Conservation (phyloP, 2,329 filamentous ascomycete genomes). For the Aschersonia sp. region DNA sequence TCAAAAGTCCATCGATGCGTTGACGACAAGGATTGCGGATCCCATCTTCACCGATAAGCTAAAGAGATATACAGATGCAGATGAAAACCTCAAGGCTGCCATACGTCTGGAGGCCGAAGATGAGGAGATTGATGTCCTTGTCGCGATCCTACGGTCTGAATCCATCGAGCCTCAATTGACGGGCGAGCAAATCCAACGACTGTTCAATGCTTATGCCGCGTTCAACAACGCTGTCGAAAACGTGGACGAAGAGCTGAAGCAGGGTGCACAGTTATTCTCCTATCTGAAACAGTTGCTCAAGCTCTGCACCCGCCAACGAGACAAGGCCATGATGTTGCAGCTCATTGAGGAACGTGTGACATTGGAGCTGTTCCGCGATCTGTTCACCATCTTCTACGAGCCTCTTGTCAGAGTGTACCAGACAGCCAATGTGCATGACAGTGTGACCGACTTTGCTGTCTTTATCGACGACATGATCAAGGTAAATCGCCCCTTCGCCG, state of each 20-base stretch:
- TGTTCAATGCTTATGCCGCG: slow-evolving; percentile 90
- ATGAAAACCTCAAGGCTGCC: slow-evolving; percentile 57
- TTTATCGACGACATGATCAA: slow-evolving; percentile 90
- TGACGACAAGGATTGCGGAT: slow-evolving; percentile 69
- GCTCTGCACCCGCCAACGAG: slow-evolving; percentile 75
- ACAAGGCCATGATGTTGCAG: slow-evolving; percentile 94
- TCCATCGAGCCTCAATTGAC: slow-evolving; percentile 56
- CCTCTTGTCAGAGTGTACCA: slow-evolving; percentile 95
- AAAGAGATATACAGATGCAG: slow-evolving; percentile 59
- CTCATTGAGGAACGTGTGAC: slow-evolving; percentile 97
- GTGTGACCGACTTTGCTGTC: slow-evolving; percentile 85
- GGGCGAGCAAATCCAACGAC: slow-evolving; percentile 61
- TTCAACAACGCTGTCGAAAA: slow-evolving; percentile 94
- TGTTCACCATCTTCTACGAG: slow-evolving; percentile 98
- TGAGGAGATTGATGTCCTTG: slow-evolving; percentile 72
- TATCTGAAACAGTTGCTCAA: slow-evolving; percentile 92
- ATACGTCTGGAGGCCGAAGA: slow-evolving; percentile 59
- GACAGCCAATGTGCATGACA: slow-evolving; percentile 94
- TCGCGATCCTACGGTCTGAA: slow-evolving; percentile 71
- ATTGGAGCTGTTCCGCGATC: slow-evolving; percentile 83
- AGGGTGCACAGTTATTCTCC: slow-evolving; percentile 84
- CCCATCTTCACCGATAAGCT: slow-evolving; percentile 66
- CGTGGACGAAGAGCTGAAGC: slow-evolving; percentile 72
- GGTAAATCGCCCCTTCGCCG: slow-evolving; percentile 26
- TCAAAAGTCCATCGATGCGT: slow-evolving; percentile 70